Evolutionary conservation across 129 eudicot genomes (phyloP).

Genomic region (Flaveria trinervia): DNA sequence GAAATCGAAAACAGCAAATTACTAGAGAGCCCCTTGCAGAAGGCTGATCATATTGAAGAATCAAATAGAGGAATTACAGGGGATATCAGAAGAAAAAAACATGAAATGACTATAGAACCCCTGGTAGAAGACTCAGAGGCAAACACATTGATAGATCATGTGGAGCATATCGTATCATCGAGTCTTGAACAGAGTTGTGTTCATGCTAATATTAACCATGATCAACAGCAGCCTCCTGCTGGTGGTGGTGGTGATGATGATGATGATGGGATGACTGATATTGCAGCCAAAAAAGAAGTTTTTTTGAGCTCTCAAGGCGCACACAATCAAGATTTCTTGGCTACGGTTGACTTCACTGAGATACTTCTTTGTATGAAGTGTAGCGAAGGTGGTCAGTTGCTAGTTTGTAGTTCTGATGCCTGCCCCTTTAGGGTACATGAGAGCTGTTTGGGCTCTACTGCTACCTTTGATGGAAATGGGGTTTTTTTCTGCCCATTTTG

Average conservation of each 20-base stretch:
- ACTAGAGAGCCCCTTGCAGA: constrained; percentile 16
- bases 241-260: background rate
- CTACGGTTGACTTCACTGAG: constrained; percentile 42
- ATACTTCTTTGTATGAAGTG: constrained; percentile 66
- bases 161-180: constrained; percentile 23
- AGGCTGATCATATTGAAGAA: constrained; percentile 19
- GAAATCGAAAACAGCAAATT: constrained; percentile 8
- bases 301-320: constrained; percentile 56
- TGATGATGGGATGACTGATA: constrained; percentile 27
- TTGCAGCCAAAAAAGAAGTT: constrained; percentile 44
- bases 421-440: constrained; percentile 71
- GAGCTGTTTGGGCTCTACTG: constrained; percentile 55
- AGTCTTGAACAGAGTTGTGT: constrained; percentile 20
- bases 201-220: constrained; percentile 13
- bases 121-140: constrained; percentile 13
- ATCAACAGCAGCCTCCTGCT: constrained; percentile 23
- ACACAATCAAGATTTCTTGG: constrained; percentile 52
- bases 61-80: constrained; percentile 1
- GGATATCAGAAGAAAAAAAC: constrained; percentile 21
- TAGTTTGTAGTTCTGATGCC: constrained; percentile 57
- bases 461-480: constrained; percentile 50
- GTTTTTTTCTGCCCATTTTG: constrained; percentile 84
- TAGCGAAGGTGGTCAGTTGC: constrained; percentile 50
- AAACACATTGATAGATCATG: constrained; percentile 19
- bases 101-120: constrained; percentile 28